Evolutionary conservation across 495 filamentous ascomycete species (phyloP), one percentile per base, ranked within the genome.

Genomic region (Penicillium soppii): DNA sequence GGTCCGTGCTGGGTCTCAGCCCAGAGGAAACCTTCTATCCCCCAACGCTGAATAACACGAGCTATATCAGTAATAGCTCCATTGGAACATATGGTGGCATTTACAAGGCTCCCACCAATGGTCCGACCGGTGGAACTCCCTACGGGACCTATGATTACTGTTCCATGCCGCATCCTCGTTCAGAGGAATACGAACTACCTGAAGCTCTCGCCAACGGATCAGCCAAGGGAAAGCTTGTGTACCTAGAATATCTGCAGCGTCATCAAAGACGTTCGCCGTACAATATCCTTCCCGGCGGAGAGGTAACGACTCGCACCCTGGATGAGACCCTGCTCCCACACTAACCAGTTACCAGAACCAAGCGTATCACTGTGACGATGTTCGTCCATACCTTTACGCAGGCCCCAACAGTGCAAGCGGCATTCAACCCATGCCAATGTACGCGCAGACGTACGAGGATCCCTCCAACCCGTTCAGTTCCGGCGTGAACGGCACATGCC

Each of bases 111-210:
- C 50, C 62, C 0, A 57, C 57, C 2, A 58, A 60, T 40, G 61
- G 63, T 7, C 58, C 72, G 3, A 66, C 63, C 15, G 50, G 46
- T 12, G 53, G 59, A 1, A 40, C 42, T 3, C 53, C 60, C 0
- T 62, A 66, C 4, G 66, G 67, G 21, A 57, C 46, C 22, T 75
- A 75, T 46, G 67, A 74, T 40, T 75, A 75, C 47, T 75, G 72
- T 23, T 61, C 65, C 5, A 75, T 75, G 72, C 72, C 72, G n/a
- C 72, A 75, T 58, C 72, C 72, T 3, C 70, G 65, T 22, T 38
- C 43, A n/a, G 43, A 66, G 12, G 62, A 69, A 22, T 75, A 75
- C 36, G 7, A 55, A 7, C 47, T 67, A 15, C 72, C 72, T 0
- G 47, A 43, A 6, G 61, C 66, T 6, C 52, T 73, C 10, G 45